These are phyloP conservation scores for Pseudogymnoascus sp. DNA, from an alignment of 2,329 filamentous ascomycete genomes.

Conservation along the genomic window DNA sequence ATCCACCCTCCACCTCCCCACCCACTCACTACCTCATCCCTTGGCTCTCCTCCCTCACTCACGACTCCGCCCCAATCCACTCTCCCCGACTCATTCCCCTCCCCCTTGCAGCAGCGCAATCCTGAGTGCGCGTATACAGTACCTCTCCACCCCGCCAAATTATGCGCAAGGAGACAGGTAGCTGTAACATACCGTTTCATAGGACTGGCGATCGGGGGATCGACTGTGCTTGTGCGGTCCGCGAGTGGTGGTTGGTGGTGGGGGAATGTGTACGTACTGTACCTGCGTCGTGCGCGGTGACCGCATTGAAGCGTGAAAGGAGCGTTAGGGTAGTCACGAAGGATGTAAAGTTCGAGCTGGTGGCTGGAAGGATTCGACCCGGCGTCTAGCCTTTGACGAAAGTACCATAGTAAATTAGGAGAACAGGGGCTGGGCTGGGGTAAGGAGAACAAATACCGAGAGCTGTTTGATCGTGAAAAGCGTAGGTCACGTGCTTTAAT, in stretches of 20 bases:
- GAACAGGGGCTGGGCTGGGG: neutral
- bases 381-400: neutral
- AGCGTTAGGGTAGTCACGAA: neutral
- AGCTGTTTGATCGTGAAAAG: neutral
- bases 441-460: neutral
- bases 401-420: neutral
- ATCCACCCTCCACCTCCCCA: slow-evolving; percentile 42
- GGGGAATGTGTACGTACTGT: neutral
- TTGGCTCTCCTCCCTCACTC: slow-evolving; percentile 55
- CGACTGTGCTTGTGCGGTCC: neutral
- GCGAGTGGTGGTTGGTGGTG: neutral
- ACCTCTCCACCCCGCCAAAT: slow-evolving; percentile 37
- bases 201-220: neutral
- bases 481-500: neutral
- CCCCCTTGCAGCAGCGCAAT: slow-evolving; percentile 47
- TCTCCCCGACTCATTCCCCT: slow-evolving; percentile 59
- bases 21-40: slow-evolving; percentile 50
- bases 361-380: neutral
- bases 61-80: slow-evolving; percentile 48
- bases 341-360: neutral
- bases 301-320: neutral
- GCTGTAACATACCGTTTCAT: neutral
- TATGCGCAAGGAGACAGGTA: slow-evolving; percentile 36
- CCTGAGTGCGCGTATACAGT: slow-evolving; percentile 44
- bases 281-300: neutral